These are phyloP conservation scores for Penicillium psychrosexuale DNA, from an alignment of 2,329 filamentous ascomycete genomes.

Conservation along the genomic window DNA sequence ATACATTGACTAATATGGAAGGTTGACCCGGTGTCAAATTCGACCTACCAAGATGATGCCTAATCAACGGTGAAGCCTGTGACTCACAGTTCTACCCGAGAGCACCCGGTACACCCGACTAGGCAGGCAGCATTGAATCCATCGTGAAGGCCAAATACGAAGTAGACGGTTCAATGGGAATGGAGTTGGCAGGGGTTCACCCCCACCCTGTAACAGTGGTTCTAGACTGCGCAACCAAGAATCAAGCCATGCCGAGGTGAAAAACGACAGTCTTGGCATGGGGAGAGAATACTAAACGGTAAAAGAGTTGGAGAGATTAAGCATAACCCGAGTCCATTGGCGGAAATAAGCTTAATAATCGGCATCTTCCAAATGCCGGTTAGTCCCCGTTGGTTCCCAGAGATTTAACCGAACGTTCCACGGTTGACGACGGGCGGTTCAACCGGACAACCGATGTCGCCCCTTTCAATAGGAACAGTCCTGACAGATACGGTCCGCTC, in stretches of 20 bases:
- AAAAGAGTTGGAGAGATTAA: not conserved
- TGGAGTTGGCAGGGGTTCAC: not conserved
- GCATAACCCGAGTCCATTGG: not conserved
- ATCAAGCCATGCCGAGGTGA: not conserved
- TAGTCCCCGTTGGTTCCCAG: not conserved
- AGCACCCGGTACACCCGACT: not conserved
- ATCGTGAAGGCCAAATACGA: not conserved
- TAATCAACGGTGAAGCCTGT: not conserved
- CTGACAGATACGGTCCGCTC: not conserved
- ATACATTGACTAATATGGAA: not conserved
- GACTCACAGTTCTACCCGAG: not conserved
- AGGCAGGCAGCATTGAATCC: not conserved
- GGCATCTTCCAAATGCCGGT: not conserved
- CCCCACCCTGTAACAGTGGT: not conserved
- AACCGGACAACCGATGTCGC: not conserved
- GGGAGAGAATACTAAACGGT: not conserved
- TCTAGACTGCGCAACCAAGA: not conserved
- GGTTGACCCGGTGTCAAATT: not conserved
- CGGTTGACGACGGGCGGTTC: not conserved
- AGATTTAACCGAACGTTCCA: not conserved
- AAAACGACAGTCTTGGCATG: not conserved
- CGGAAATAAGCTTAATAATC: not conserved
- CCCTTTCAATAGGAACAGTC: conserved; percentile 6
- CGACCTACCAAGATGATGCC: not conserved
- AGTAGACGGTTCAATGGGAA: not conserved